Percentiles rank a stretch among this genome's conserved stretches.
Evolutionary conservation across 495 filamentous ascomycete genomes (phyloP).

Genomic region (Neohortaea acidophila): DNA sequence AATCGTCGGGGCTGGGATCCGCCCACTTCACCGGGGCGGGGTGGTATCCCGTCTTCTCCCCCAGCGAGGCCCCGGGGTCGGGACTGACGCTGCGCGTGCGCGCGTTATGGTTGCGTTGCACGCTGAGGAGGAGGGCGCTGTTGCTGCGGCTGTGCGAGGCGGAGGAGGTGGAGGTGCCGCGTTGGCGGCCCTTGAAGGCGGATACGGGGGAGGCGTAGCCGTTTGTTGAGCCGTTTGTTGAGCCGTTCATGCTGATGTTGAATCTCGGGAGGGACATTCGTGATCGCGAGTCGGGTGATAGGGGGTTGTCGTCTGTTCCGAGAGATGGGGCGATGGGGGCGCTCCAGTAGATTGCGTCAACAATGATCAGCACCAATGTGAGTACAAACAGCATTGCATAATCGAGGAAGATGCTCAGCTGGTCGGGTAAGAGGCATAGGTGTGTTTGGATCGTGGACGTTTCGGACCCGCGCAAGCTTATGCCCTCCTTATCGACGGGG

Average conservation of each 20-base stretch:
- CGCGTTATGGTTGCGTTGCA: constrained; percentile 13
- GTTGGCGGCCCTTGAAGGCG: neutral
- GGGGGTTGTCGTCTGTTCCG: neutral
- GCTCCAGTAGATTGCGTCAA: constrained; percentile 42
- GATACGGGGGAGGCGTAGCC: neutral
- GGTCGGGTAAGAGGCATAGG: constrained; percentile 81
- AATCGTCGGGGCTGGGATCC: constrained; percentile 15
- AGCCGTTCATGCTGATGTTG: neutral
- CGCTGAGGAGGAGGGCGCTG: constrained; percentile 1
- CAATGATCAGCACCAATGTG: constrained; percentile 42
- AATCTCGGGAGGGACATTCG: neutral
- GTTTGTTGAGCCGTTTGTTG: neutral
- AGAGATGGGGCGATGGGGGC: neutral
- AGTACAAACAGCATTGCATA: constrained; percentile 51
- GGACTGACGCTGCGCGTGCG: constrained; percentile 18
- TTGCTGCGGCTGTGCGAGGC: constrained; percentile 1
- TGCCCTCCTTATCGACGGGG: constrained; percentile 53
- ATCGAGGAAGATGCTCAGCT: constrained; percentile 63
- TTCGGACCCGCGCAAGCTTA: constrained; percentile 32
- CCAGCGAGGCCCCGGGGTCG: neutral
- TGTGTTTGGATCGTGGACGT: constrained; percentile 62
- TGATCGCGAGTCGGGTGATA: neutral
- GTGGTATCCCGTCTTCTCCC: constrained; percentile 11
- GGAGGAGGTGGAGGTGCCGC: constrained; percentile 2
- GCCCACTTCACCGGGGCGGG: constrained; percentile 7